A percentile compares a stretch with the other conserved stretches of the same genome.
Evolutionary conservation across 108 stramenopile species (phyloP).

Genomic region (Conticribra guillardii): DNA sequence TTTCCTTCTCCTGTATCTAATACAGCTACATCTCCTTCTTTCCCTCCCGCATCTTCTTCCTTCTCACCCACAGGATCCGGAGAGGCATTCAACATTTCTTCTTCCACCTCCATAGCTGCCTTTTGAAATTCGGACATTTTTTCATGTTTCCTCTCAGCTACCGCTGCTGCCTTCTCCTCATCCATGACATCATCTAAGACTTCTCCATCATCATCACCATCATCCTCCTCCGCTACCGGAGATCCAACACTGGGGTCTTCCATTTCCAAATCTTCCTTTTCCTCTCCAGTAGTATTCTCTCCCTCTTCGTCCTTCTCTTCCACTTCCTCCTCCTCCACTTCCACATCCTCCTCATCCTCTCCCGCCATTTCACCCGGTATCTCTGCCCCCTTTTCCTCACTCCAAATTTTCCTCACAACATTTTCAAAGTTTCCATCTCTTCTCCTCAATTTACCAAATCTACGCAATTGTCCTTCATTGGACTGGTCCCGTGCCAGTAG

Average conservation of each 20-base stretch:
- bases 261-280: too few relatives aligned
- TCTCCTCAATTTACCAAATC: slow-evolving; percentile 39
- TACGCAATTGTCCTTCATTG: slow-evolving; percentile 26
- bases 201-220: slow-evolving; percentile 7
- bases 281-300: slow-evolving; percentile 8
- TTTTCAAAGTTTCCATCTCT: slow-evolving; percentile 72
- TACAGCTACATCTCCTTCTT: neutral
- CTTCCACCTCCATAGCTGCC: slow-evolving; percentile 44
- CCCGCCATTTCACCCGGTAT: slow-evolving; percentile 58
- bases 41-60: neutral
- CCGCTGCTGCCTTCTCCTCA: neutral
- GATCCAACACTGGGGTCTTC: slow-evolving; percentile 44
- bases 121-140: slow-evolving; percentile 41
- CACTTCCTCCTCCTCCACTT: slow-evolving; percentile 10
- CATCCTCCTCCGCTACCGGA: slow-evolving; percentile 25
- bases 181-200: neutral
- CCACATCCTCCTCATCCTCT: neutral
- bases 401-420: slow-evolving; percentile 68
- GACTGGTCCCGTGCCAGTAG: slow-evolving; percentile 63
- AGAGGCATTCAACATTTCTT: slow-evolving; percentile 31
- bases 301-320: neutral
- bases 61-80: neutral
- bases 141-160: slow-evolving; percentile 18
- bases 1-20: neutral
- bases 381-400: slow-evolving; percentile 51